Percentiles rank a stretch among this genome's conserved stretches.
These are phyloP conservation scores for Saccharomycopsis vini DNA, from an alignment of 805 yeast species.

Conservation along the genomic window DNA sequence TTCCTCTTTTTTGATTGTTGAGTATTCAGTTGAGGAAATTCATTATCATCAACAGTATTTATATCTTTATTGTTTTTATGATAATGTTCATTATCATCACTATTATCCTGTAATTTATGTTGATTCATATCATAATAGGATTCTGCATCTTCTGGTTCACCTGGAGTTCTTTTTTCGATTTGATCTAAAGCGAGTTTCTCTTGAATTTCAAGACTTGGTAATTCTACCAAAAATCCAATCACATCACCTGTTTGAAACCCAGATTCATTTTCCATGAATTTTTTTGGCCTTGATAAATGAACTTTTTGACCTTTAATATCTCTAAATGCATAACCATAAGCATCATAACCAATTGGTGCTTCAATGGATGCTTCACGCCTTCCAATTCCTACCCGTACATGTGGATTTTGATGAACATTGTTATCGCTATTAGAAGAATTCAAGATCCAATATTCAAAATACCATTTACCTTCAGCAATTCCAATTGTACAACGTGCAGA, in stretches of 20 bases:
- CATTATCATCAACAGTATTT: background rate
- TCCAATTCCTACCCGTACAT: constrained; percentile 77
- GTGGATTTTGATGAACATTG: constrained; percentile 24
- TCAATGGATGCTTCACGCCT: constrained; percentile 84
- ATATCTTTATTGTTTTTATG: too few species aligned
- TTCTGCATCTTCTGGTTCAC: constrained; percentile 19
- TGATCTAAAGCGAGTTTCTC: constrained; percentile 32
- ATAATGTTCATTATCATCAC: too few species aligned
- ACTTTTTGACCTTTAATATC: constrained; percentile 70
- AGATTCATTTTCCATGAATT: constrained; percentile 28
- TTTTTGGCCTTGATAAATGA: constrained; percentile 61
- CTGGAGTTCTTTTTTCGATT: constrained; percentile 25
- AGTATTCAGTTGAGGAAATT: constrained; percentile 4
- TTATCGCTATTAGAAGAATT: constrained; percentile 27
- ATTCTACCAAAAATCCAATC: constrained; percentile 63
- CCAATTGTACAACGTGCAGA: constrained; percentile 67
- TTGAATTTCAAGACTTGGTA: constrained; percentile 51
- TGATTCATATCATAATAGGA: constrained; percentile 7
- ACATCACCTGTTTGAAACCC: constrained; percentile 71
- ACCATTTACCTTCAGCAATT: constrained; percentile 70
- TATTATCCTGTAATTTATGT: background rate
- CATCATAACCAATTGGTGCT: constrained; percentile 94
- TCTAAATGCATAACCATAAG: constrained; percentile 85
- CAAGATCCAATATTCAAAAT: constrained; percentile 64
- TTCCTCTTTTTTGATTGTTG: constrained; percentile 17